phyloP scores from a whole-genome alignment of 805 yeast species.

The Ogataea degrootiae region DNA sequence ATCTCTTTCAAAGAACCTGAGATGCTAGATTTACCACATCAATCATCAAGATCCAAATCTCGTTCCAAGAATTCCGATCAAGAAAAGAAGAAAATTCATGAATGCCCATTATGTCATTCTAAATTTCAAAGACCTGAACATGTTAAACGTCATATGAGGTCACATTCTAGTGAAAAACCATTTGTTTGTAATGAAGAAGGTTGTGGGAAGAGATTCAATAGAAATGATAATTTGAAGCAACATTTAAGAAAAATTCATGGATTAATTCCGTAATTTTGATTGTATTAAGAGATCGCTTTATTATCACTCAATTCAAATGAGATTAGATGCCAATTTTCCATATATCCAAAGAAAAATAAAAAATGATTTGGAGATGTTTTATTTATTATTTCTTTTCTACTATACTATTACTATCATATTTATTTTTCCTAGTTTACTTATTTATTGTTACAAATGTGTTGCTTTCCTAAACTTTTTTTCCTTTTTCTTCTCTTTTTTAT shows the following conservation, averaged over 20 bases:
- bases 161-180: constrained; percentile 56
- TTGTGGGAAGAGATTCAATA: constrained; percentile 52
- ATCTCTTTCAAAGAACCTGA: constrained; percentile 21
- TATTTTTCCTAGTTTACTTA: too few relatives aligned
- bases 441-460: too few relatives aligned
- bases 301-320: not conserved
- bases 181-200: constrained; percentile 46
- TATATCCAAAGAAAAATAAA: not conserved
- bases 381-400: not conserved
- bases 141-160: constrained; percentile 59
- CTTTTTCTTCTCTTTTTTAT: too few relatives aligned
- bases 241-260: constrained; percentile 59
- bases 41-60: constrained; percentile 31
- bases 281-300: not conserved
- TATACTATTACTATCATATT: too few relatives aligned
- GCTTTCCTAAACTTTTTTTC: too few relatives aligned
- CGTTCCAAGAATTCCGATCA: constrained; percentile 27
- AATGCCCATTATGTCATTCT: constrained; percentile 60
- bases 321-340: not conserved
- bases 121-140: constrained; percentile 69
- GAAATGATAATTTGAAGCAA: constrained; percentile 57
- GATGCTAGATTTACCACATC: constrained; percentile 29
- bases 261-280: constrained; percentile 2
- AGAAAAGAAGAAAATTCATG: constrained; percentile 52
- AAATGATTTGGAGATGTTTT: too few relatives aligned